Evolutionary conservation across 2,329 filamentous ascomycete genomes (phyloP), one percentile per base, ranked within the genome.

Genomic region (Tympanopsis confertula): DNA sequence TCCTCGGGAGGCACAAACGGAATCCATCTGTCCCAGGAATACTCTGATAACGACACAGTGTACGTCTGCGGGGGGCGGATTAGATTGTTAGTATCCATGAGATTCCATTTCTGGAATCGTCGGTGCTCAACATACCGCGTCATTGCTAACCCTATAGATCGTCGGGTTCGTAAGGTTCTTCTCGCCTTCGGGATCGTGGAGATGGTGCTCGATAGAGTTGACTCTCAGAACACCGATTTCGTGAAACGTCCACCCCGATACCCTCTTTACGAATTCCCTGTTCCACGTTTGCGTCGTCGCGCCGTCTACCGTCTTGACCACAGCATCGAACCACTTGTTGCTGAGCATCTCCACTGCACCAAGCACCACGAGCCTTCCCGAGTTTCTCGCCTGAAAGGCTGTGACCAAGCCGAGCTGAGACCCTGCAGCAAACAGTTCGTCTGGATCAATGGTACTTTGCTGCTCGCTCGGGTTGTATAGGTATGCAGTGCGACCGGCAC

Each of bases 171-270:
- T 71, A 45, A 45, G 56, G 38, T 71, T 70, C 44, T 74, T 71
- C 35, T 55, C 54, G n/a, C 59, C 66, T 24, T 58, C 59, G 41
- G 62, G 68, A 47, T 72, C 74, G 47, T 75, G 60, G 38, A 80
- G 62, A 53, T 79, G 79, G 62, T 98, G 91, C 62, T 87, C 74
- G 45, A 96, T 71, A 50, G 71, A 75, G 55, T 86, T 86, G 50
- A 94, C 84, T 50, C 83, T 82, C 48, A 98, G 58, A 10, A 98
- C 86, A 48, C 91, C 91, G 39, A 81, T 74, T 66, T 98, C 91
- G 63, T 94, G 80, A 69, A 98, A 98, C 0, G 88, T 78, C 91
- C 91, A 98, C n/a, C 75, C 82, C n/a, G 83, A 80, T 40, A 98
- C 59, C 51, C 82, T 78, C 61, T 82, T 81, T 15, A 84, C 83